Evolutionary conservation across 2,329 filamentous ascomycete genomes (phyloP).

Genomic region (Phoma herbarum): DNA sequence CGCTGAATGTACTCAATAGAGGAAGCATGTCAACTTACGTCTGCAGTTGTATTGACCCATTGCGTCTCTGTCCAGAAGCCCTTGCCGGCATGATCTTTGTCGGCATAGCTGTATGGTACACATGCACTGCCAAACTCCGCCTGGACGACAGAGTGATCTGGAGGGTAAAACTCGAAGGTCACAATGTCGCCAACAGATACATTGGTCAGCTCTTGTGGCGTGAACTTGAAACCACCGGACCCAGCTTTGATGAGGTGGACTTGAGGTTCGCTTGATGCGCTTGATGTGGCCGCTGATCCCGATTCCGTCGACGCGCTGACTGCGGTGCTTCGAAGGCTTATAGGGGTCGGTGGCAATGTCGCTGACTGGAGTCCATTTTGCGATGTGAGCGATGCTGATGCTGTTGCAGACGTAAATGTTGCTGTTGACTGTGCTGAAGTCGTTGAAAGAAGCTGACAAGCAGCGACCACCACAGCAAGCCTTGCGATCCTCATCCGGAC

Average conservation of each 20-base stretch:
- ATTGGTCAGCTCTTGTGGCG: slow-evolving; percentile 47
- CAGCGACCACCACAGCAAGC: slow-evolving; percentile 23
- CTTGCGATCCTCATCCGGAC: slow-evolving; percentile 19
- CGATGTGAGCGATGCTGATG: slow-evolving; percentile 5
- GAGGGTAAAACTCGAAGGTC: slow-evolving; percentile 52
- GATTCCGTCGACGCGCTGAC: background rate
- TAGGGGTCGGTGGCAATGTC: background rate
- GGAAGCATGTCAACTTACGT: slow-evolving; percentile 32
- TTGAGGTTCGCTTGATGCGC: slow-evolving; percentile 29
- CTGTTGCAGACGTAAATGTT: background rate
- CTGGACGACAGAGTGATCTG: slow-evolving; percentile 55
- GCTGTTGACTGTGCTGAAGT: slow-evolving; percentile 11
- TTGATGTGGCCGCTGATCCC: slow-evolving; percentile 21
- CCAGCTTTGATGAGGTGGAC: slow-evolving; percentile 51
- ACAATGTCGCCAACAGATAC: slow-evolving; percentile 52
- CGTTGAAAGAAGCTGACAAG: slow-evolving; percentile 20
- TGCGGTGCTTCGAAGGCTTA: background rate
- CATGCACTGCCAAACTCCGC: slow-evolving; percentile 53
- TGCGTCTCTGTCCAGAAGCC: slow-evolving; percentile 48
- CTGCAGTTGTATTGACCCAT: slow-evolving; percentile 32
- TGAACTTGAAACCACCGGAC: slow-evolving; percentile 46
- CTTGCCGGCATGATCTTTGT: slow-evolving; percentile 29
- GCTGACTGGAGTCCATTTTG: background rate
- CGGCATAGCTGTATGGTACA: slow-evolving; percentile 50
- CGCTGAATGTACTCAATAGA: background rate